These are phyloP conservation scores for Fusarium dlaminii DNA, from an alignment of 2,329 filamentous ascomycete species.

Conservation along the genomic window DNA sequence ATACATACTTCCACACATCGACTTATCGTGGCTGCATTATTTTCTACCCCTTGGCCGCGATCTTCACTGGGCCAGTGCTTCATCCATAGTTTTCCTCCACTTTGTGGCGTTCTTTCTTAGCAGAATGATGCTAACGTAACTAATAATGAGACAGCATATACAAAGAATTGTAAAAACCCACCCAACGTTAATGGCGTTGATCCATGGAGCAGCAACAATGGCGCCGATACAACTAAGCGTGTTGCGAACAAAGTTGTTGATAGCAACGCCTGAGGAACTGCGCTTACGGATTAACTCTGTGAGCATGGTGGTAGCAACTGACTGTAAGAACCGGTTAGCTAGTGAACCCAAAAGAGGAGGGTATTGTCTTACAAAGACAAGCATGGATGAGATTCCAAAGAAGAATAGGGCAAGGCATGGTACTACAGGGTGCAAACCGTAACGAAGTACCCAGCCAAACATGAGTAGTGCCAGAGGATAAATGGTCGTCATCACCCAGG, in stretches of 20 bases:
- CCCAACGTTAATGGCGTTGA: conserved; percentile 75
- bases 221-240: conserved; percentile 79
- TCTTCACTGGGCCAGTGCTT: conserved; percentile 47
- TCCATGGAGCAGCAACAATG: conserved; percentile 75
- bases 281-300: conserved; percentile 83
- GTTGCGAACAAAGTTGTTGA: conserved; percentile 85
- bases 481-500: conserved; percentile 76
- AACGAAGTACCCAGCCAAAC: conserved; percentile 79
- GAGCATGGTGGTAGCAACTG: conserved; percentile 80
- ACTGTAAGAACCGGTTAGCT: conserved; percentile 42
- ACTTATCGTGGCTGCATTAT: neutral
- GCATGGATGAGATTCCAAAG: conserved; percentile 82
- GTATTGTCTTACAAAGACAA: conserved; percentile 70
- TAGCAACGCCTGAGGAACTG: conserved; percentile 76
- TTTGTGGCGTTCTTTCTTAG: conserved; percentile 68
- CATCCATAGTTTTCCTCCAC: conserved; percentile 74
- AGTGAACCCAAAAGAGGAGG: neutral
- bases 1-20: neutral
- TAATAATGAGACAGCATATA: conserved; percentile 65
- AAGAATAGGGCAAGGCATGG: conserved; percentile 73
- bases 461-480: conserved; percentile 77
- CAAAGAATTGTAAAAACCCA: conserved; percentile 75
- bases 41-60: neutral
- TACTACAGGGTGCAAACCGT: conserved; percentile 72
- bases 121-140: conserved; percentile 66